Evolutionary conservation across 495 filamentous ascomycete genomes (phyloP).

Genomic region (Trichoderma reesei): DNA sequence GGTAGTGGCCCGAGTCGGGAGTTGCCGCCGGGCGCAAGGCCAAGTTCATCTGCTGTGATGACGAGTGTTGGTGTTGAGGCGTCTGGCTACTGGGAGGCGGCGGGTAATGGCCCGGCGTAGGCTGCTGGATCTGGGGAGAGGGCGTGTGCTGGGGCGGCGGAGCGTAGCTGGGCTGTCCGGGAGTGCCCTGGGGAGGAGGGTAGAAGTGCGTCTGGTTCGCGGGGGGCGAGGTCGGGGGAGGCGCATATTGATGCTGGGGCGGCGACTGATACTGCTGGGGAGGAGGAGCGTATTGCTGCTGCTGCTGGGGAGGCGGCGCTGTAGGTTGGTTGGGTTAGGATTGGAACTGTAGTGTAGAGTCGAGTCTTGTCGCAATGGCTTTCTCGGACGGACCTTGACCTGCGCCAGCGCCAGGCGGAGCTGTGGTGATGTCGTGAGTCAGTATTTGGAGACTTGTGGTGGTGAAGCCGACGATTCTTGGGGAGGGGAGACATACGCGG

Average conservation of each 20-base stretch:
- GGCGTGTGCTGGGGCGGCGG: constrained; percentile 29
- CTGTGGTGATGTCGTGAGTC: constrained; percentile 10
- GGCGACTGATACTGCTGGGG: constrained; percentile 14
- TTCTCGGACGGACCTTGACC: constrained; percentile 17
- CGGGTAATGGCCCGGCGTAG: constrained; percentile 13
- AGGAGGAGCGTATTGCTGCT: constrained; percentile 2
- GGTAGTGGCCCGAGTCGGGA: background rate
- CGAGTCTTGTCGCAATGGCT: background rate
- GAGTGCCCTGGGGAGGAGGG: constrained; percentile 22
- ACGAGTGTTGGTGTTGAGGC: constrained; percentile 11
- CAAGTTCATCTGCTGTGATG: constrained; percentile 1
- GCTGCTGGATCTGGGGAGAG: constrained; percentile 28
- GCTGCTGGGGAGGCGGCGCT: background rate
- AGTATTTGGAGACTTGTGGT: background rate
- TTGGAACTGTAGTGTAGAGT: background rate
- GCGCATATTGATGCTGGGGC: constrained; percentile 23
- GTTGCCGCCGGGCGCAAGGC: background rate
- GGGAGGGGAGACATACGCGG: background rate
- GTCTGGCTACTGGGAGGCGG: background rate
- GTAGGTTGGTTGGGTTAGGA: background rate
- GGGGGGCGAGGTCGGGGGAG: constrained; percentile 29
- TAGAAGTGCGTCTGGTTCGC: constrained; percentile 39
- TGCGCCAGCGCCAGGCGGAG: constrained; percentile 19
- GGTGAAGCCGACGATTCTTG: background rate
- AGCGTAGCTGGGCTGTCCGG: constrained; percentile 20